These are phyloP conservation scores for Pyrus bretschneideri DNA, from an alignment of 306 rosid species.

Conservation along the genomic window DNA sequence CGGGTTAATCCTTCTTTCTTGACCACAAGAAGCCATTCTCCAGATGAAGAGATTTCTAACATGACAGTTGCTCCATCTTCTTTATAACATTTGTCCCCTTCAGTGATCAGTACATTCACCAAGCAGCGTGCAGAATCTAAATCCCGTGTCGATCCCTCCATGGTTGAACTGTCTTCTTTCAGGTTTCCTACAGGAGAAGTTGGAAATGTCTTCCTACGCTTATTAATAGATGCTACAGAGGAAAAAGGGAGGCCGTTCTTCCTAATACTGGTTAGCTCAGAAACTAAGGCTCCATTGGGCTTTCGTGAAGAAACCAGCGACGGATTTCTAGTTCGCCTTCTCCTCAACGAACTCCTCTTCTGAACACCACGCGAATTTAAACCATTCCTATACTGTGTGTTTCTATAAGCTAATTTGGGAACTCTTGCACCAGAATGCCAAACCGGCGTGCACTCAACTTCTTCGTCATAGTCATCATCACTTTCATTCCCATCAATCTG, in stretches of 20 bases:
- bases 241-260: slow-evolving; percentile 28
- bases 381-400: slow-evolving; percentile 29
- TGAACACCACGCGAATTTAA: slow-evolving; percentile 32
- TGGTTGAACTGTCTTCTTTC: slow-evolving; percentile 28
- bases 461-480: slow-evolving; percentile 8
- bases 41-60: slow-evolving; percentile 40
- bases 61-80: slow-evolving; percentile 37
- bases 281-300: slow-evolving; percentile 27
- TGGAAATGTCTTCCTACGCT: slow-evolving; percentile 28
- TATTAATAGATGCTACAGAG: slow-evolving; percentile 26
- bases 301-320: slow-evolving; percentile 22
- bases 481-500: slow-evolving; percentile 9
- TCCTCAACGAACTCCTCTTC: slow-evolving; percentile 49
- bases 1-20: slow-evolving; percentile 56
- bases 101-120: slow-evolving; percentile 50
- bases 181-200: slow-evolving; percentile 12
- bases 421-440: slow-evolving; percentile 25
- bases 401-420: slow-evolving; percentile 34
- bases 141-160: slow-evolving; percentile 11
- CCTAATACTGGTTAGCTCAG: slow-evolving; percentile 32
- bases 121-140: slow-evolving; percentile 35
- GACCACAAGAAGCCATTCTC: slow-evolving; percentile 55
- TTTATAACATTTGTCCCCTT: slow-evolving; percentile 53
- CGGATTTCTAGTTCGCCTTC: slow-evolving; percentile 44
- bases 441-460: slow-evolving; percentile 4